phyloP scores from a whole-genome alignment of 331 rosid species.

The Pyracantha coccinea region DNA sequence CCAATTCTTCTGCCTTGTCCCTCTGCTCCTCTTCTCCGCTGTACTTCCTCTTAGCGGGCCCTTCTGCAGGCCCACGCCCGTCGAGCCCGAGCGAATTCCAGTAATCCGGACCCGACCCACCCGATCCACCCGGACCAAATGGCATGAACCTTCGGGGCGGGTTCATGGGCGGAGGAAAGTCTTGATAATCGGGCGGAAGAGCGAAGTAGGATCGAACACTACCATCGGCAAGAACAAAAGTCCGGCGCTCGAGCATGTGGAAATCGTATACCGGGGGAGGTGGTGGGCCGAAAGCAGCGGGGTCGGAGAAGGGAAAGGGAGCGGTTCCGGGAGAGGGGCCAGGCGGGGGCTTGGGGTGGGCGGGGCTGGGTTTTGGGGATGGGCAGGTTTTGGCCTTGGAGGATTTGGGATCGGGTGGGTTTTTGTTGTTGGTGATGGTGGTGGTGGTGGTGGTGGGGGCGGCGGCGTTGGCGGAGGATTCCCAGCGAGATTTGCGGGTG shows the following conservation, averaged over 20 bases:
- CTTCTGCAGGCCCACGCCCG: conserved; percentile 41
- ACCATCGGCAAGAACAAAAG: conserved; percentile 84
- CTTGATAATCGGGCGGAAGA: conserved; percentile 83
- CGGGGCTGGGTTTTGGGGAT: conserved; percentile 31
- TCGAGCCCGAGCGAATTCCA: conserved; percentile 51
- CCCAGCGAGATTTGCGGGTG: conserved; percentile 90
- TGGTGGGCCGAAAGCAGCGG: conserved; percentile 50
- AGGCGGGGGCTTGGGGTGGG: neutral
- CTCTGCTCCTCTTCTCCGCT: conserved; percentile 12
- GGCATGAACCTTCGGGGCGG: conserved; percentile 36
- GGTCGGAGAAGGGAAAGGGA: conserved; percentile 43
- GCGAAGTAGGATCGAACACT: conserved; percentile 88
- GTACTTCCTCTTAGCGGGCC: conserved; percentile 45
- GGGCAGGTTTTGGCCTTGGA: conserved; percentile 25
- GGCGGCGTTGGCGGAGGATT: conserved; percentile 23
- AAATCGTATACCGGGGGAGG: conserved; percentile 89
- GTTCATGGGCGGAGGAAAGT: conserved; percentile 42
- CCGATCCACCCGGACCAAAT: conserved; percentile 17
- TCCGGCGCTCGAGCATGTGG: conserved; percentile 97
- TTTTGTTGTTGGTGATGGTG: conserved; percentile 19
- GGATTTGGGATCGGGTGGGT: conserved; percentile 27
- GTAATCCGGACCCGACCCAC: conserved; percentile 40
- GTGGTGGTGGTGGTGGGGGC: neutral
- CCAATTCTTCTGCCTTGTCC: conserved; percentile 38
- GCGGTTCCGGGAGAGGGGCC: conserved; percentile 28